Conservation (phyloP, 345 rosid species). For the Iberis pinnata region DNA sequence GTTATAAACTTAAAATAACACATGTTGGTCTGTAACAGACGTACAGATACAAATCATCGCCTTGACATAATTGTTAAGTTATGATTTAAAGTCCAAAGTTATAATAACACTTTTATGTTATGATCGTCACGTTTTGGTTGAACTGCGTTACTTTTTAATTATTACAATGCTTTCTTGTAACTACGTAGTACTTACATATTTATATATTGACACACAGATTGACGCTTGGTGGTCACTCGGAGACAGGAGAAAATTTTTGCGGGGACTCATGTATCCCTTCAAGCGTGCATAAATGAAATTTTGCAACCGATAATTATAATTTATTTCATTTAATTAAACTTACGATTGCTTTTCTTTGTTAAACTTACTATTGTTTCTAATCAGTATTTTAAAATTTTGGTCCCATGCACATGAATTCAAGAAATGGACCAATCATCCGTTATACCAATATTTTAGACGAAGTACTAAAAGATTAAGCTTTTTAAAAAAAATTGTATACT, state of each 20-base stretch:
- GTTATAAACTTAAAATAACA: constrained; percentile 24
- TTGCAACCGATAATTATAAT: background rate
- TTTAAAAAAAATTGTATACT: too few species aligned
- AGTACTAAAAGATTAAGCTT: too few species aligned
- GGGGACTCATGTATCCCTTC: too few species aligned
- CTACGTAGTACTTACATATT: too few species aligned
- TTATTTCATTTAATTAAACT: too few species aligned
- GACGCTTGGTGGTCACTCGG: constrained; percentile 22
- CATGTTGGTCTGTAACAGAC: constrained; percentile 26
- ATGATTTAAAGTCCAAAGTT: constrained; percentile 4
- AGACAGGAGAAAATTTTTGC: constrained; percentile 14
- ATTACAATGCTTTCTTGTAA: constrained; percentile 14
- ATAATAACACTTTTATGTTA: constrained; percentile 11
- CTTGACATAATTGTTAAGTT: constrained; percentile 16
- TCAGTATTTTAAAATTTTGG: too few species aligned
- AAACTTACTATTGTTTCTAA: too few species aligned
- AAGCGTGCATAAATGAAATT: constrained; percentile 13
- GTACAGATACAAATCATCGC: constrained; percentile 13
- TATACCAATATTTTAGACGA: too few species aligned
- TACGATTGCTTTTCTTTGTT: too few species aligned
- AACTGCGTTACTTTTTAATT: constrained; percentile 17
- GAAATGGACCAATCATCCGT: too few species aligned
- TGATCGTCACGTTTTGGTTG: constrained; percentile 31
- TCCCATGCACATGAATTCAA: too few species aligned
- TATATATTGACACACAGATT: constrained; percentile 6